Evolutionary conservation across 208 protist genomes (phyloP), one percentile per base, ranked within the genome.

Genomic region (Novymonas esmeraldas): DNA sequence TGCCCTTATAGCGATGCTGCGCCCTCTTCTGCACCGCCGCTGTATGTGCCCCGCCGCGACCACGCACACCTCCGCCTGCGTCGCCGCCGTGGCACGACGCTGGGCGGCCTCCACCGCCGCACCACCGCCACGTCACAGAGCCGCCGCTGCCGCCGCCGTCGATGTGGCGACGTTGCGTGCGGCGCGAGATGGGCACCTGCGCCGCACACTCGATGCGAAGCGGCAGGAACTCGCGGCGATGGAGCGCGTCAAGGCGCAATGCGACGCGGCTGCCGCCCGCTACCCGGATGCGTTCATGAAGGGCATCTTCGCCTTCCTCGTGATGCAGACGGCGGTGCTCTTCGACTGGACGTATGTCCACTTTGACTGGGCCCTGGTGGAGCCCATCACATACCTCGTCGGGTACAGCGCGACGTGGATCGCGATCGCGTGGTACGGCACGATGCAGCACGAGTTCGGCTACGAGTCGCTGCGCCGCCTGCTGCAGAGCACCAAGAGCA

Each of bases 301-400:
- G 33, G 45, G 54, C 10, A 20, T 81, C 13, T 79, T 89, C 48
- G 64, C 61, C 18, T 81, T 89, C 18, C 59, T 95, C 10, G n/a
- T 82, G 10, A 10, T 78, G 18, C 85, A 92, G 60, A 26, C 61
- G 0, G 48, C 67, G 1, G 76, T 84, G 36, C 76, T 95, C 6
- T 93, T 90, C 49, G 81, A 92, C 63, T 93, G 90, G 84, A 88
- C 84, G 11, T 95, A 92, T 62, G 64, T 95, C 39, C 81, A 84
- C 45, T 95, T 93, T 73, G 86, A 91, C 56, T 95, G 90, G 90
- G 91, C 83, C 51, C 71, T 93, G n/a, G 82, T 90, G 51, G 92
- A 96, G 80, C 92, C 92, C 31, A 94, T 96, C 51, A 95, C 92
- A 33, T 96, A 95, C 61, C 54, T 96, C 38, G 34, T 93, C 24